Base-by-base conservation (phyloP, 2,329 filamentous ascomycete species). In the Dactylellina cionopaga region DNA sequence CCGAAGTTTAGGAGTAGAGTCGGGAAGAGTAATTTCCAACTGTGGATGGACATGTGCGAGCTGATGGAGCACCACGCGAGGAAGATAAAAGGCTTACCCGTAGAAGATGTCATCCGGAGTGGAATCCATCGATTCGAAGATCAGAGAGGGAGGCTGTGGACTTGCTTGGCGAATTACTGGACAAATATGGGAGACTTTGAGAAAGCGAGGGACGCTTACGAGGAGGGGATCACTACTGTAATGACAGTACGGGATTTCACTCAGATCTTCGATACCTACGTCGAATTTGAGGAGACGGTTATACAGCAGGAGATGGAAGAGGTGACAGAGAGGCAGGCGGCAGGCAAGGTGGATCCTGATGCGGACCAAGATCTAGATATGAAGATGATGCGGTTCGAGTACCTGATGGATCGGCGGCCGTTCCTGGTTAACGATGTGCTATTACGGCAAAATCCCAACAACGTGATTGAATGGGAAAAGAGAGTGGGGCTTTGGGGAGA, bases 161-260 rank as follows among this genome's bases (percentile, higher is more conserved):
- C 92, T 52, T 94, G 94, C 7, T 82, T 99, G 55, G 95, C 95
- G 43, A 95, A 94, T 2, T 99, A 98, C 81, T 98, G 94, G 92
- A 96, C 96, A 79, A 92, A 92, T 69, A 89, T 89, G 79, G 93
- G 93, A 44, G 92, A 90, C 78, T 98, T 97, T 78, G 96, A 98
- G 81, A 89, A 90, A 73, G 75, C 75, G 49, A 68, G 96, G 75
- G 95, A 99, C 80, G 85, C 96, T 2, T 98, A 96, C 76, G 95
- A 99, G 81, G 93, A 98, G 80, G 96, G 92, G 44, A 92, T 98
- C 75, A 96, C 92, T 9, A 98, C 94, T 0, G 96, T 97, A 74
- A 98, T 98, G 94, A 99, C 95, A 1, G 93, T 99, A 44, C 89
- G 95, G 63, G 95, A 99, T 81, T 99, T 99, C 79, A 96, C 93